Evolutionary conservation across 2,329 filamentous ascomycete genomes (phyloP), one percentile per base, ranked within the genome.

Genomic region (Plectosphaerella plurivora): DNA sequence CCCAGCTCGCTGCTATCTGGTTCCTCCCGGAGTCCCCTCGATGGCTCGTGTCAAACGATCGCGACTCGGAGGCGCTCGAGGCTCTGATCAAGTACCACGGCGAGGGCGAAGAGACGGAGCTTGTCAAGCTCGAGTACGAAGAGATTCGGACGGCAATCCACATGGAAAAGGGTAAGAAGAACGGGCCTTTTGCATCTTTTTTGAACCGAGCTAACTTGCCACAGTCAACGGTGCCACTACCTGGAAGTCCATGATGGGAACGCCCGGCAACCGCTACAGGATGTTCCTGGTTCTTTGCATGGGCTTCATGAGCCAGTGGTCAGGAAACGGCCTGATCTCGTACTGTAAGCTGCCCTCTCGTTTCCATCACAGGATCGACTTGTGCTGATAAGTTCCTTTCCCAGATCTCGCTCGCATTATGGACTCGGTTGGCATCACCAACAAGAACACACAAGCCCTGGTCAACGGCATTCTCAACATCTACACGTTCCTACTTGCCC

Each of bases 51-150:
- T 59, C 64, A 36, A 49, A 79, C 54, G 73, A 78, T 53, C 73
- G 75, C 33, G 65, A 72, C 16, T 75, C 78, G 16, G 69, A 81
- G 53, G 79, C 78, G 1, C 65, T 74, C 14, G 68, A 71, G 9
- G 73, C 77, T 9, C 71, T 85, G 54, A 71, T 73, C 15, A 77
- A 76, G 53, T 82, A 75, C 58, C 81, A 81, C 56, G 77, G 74
- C 8, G 71, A 83, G 51, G 79, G 77, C 10, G 72, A 76, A 3
- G 62, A 64, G 28, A 73, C 69, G 1, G 69, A 71, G 0, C 70
- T 78, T 54, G 78, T 80, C 2, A 70, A 73, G 54, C 65, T 79
- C 5, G 74, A 80, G 59, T 76, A 76, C 59, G 71, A 73, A 14
- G 75, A 79, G 55, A 77, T 77, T 64, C 66, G 74, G 35, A 72